Percentiles rank a stretch among this genome's conserved stretches.
Evolutionary conservation across 495 filamentous ascomycete species (phyloP).

Genomic region (Penicillium taxi): DNA sequence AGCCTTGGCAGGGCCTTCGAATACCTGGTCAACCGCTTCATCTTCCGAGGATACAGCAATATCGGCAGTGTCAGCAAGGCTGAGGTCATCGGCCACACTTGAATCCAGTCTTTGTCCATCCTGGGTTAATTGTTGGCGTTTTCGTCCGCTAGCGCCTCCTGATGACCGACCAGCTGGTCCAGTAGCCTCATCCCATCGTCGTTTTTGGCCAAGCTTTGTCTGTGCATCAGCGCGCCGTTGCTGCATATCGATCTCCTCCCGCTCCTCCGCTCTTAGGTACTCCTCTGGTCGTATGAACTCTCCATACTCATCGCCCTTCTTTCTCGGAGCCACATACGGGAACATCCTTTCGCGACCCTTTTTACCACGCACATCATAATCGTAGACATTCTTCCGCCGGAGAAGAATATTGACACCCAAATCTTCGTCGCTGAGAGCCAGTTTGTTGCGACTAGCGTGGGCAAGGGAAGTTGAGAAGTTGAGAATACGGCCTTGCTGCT

Average conservation of each 20-base stretch:
- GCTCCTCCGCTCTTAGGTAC: constrained; percentile 86
- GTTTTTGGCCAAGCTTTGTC: constrained; percentile 78
- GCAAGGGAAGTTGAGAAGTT: constrained; percentile 78
- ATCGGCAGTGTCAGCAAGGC: constrained; percentile 37
- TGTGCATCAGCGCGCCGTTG: constrained; percentile 44
- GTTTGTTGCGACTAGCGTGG: constrained; percentile 72
- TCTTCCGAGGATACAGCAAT: constrained; percentile 40
- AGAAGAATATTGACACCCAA: constrained; percentile 84
- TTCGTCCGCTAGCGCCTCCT: constrained; percentile 26
- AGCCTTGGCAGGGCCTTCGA: constrained; percentile 68
- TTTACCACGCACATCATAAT: constrained; percentile 88
- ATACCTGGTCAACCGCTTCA: constrained; percentile 37
- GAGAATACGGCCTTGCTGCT: constrained; percentile 85
- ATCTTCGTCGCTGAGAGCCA: constrained; percentile 74
- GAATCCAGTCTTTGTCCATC: constrained; percentile 40
- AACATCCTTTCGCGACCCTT: constrained; percentile 92
- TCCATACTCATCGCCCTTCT: constrained; percentile 82
- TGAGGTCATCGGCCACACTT: constrained; percentile 34
- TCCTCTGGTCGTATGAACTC: constrained; percentile 90
- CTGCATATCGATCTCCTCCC: constrained; percentile 66
- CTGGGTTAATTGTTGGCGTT: constrained; percentile 35
- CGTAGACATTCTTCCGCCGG: constrained; percentile 78
- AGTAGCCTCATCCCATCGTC: constrained; percentile 74
- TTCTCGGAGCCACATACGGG: constrained; percentile 71
- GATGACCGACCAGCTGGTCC: constrained; percentile 33